Conservation (phyloP, 352 stramenopile genomes). For the Pythium volutum region DNA sequence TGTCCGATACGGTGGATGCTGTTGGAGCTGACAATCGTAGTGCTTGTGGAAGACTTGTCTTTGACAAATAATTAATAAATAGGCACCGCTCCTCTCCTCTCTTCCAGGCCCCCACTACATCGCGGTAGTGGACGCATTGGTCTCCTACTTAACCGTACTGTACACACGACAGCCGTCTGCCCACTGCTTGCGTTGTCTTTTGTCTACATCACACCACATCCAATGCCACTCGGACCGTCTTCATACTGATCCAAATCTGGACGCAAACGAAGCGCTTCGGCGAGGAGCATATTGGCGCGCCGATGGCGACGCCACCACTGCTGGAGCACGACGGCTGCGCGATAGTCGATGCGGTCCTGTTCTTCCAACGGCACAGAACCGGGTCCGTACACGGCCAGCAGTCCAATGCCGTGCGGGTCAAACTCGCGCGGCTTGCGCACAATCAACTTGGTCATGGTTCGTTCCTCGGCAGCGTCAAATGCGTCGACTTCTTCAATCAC, state of each 20-base stretch:
- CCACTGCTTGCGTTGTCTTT: background rate
- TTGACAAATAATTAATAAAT: conserved; percentile 5
- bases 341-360: conserved; percentile 83
- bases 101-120: background rate
- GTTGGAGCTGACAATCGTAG: too few species aligned
- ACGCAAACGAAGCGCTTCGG: conserved; percentile 59
- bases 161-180: conserved; percentile 14
- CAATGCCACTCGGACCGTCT: conserved; percentile 2
- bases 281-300: conserved; percentile 54
- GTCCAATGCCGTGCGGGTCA: conserved; percentile 61
- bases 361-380: conserved; percentile 88
- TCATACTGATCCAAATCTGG: conserved; percentile 26
- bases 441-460: conserved; percentile 86
- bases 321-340: conserved; percentile 73
- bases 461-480: conserved; percentile 84
- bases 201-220: conserved; percentile 28
- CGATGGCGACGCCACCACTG: conserved; percentile 81
- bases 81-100: background rate
- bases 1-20: too few species aligned
- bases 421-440: conserved; percentile 84
- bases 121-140: too few species aligned
- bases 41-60: background rate
- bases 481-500: conserved; percentile 87
- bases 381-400: conserved; percentile 80
- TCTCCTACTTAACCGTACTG: conserved; percentile 14